A percentile compares a stretch with the other conserved stretches of the same genome.
Conservation (phyloP, 2,329 filamentous ascomycete genomes). For the Curvularia sp. region DNA sequence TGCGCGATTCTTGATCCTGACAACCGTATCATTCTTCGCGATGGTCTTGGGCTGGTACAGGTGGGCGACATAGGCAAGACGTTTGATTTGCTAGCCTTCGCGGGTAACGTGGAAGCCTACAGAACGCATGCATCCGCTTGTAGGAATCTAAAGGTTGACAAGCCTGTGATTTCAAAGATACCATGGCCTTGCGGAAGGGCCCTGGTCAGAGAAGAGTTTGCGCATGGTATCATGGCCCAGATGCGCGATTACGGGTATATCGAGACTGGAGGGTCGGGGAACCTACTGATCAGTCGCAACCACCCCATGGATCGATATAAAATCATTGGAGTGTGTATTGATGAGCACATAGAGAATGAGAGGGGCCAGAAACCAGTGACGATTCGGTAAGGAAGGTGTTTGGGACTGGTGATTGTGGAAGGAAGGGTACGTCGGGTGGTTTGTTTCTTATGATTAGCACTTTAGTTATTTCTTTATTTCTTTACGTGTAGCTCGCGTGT, state of each 20-base stretch:
- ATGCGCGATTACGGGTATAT: slow-evolving; percentile 25
- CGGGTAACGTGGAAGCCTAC: slow-evolving; percentile 9
- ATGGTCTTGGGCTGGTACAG: slow-evolving; percentile 13
- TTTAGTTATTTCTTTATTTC: too few species aligned
- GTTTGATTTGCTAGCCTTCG: slow-evolving; percentile 7
- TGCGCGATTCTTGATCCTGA: not conserved
- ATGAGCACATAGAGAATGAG: slow-evolving; percentile 10
- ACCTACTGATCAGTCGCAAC: slow-evolving; percentile 19
- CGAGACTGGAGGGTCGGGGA: slow-evolving; percentile 16
- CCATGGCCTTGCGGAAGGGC: slow-evolving; percentile 23
- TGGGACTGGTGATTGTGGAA: not conserved
- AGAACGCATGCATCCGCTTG: slow-evolving; percentile 2
- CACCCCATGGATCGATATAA: slow-evolving; percentile 10
- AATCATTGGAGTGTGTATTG: slow-evolving; percentile 14
- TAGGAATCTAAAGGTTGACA: not conserved
- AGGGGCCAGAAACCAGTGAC: not conserved
- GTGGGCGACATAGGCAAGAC: slow-evolving; percentile 11
- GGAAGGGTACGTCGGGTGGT: too few species aligned
- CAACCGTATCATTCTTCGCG: slow-evolving; percentile 5
- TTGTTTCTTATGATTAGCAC: too few species aligned
- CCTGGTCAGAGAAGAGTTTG: slow-evolving; percentile 37
- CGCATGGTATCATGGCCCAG: slow-evolving; percentile 24
- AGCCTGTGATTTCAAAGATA: not conserved
- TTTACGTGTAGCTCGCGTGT: too few species aligned
- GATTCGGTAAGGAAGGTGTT: slow-evolving; percentile 5